Conservation (phyloP, 352 stramenopile species). For the Blastocystis sp. region DNA sequence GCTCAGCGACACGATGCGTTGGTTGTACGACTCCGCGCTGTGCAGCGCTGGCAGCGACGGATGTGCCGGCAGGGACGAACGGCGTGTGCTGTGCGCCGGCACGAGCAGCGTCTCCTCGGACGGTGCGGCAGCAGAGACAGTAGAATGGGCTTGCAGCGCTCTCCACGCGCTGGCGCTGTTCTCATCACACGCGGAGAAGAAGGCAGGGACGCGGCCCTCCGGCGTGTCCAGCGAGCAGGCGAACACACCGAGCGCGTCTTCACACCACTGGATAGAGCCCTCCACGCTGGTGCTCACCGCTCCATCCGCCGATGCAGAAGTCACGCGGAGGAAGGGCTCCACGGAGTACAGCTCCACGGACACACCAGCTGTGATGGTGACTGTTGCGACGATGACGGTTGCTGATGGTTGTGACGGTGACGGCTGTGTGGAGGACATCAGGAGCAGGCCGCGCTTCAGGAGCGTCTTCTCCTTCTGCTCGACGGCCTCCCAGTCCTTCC, state of each 20-base stretch:
- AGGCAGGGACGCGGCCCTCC: neutral
- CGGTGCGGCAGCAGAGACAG: neutral
- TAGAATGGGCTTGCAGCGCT: neutral
- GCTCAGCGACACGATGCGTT: slow-evolving; percentile 20
- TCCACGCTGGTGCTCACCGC: no score
- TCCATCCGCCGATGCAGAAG: no score
- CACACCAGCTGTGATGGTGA: no score
- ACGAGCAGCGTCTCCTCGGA: neutral
- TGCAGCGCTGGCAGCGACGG: neutral
- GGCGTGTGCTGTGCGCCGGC: neutral
- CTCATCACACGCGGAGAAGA: neutral
- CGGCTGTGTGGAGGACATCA: no score
- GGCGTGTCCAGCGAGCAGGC: neutral
- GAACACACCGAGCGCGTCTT: neutral
- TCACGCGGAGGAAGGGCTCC: no score
- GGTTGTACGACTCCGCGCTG: slow-evolving; percentile 32
- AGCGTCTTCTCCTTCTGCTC: neutral
- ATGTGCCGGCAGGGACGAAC: slow-evolving; percentile 31
- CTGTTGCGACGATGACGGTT: no score
- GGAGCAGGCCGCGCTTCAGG: no score
- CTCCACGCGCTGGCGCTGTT: neutral
- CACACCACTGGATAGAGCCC: no score
- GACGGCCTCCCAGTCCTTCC: neutral
- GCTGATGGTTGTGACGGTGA: no score
- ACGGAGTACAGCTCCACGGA: no score